Evolutionary conservation across 371 early-diverging fungal genomes (phyloP).

Genomic region (Rhizomucor pusillus): DNA sequence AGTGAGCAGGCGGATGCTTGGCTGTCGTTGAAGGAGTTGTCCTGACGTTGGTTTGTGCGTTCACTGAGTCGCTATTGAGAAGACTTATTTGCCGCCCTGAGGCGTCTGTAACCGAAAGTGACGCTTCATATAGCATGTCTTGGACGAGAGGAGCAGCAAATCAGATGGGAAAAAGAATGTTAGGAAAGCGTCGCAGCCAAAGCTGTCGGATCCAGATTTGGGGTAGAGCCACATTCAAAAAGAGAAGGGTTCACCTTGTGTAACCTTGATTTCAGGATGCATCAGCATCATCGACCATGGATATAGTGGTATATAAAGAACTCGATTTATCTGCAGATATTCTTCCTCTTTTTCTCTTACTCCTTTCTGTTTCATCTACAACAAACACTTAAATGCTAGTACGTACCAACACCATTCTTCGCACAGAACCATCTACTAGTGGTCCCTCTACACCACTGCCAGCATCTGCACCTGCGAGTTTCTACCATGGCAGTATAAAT

Average conservation of each 20-base stretch:
- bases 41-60: neutral
- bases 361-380: neutral
- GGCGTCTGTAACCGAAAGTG: constrained; percentile 18
- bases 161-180: constrained; percentile 2
- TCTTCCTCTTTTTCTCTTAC: neutral
- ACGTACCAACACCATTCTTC: constrained; percentile 6
- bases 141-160: neutral
- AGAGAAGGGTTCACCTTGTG: too few relatives aligned
- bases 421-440: neutral
- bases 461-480: too few relatives aligned
- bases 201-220: too few relatives aligned
- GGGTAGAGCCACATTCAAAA: too few relatives aligned
- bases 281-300: neutral
- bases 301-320: neutral
- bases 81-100: constrained; percentile 25
- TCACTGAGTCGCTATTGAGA: constrained; percentile 9
- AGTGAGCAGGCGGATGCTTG: neutral
- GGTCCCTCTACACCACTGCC: too few relatives aligned
- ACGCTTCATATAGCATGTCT: constrained; percentile 4
- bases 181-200: too few relatives aligned
- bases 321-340: neutral
- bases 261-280: too few relatives aligned
- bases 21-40: neutral
- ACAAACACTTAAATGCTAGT: neutral
- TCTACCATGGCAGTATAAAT: too few relatives aligned